Evolutionary conservation across 148 eudicot species (phyloP).

Genomic region (Rhododendron ferrugineum): DNA sequence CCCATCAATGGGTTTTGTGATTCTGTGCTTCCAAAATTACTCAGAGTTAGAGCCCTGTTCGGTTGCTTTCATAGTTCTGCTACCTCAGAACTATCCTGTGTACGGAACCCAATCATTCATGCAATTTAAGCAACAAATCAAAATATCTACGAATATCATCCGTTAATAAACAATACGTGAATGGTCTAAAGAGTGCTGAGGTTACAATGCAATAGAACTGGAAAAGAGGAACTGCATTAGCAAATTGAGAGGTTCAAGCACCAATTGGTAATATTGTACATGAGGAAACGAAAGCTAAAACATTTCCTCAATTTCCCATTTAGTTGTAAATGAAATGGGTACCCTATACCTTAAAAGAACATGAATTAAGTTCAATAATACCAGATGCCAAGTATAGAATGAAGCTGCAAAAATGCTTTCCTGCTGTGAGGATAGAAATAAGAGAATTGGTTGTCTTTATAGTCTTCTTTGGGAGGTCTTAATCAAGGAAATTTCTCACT

Average conservation of each 20-base stretch:
- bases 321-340: neutral
- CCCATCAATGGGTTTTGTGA: neutral
- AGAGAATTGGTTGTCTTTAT: neutral
- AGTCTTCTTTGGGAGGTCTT: slow-evolving; percentile 1
- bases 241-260: neutral
- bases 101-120: neutral
- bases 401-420: neutral
- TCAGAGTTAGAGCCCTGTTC: neutral
- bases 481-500: slow-evolving; percentile 60
- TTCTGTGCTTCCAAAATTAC: neutral
- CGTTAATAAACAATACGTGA: neutral
- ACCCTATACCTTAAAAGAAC: neutral
- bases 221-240: neutral
- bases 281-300: neutral
- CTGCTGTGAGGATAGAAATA: neutral
- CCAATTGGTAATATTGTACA: neutral
- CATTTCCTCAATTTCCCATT: neutral
- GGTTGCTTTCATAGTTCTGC: neutral
- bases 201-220: neutral
- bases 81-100: neutral
- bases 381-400: neutral
- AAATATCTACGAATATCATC: neutral
- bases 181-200: neutral
- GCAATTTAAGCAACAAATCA: neutral
- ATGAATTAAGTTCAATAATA: neutral